Base-by-base conservation (phyloP, 495 filamentous ascomycete genomes). In the Aspergillus diversus region DNA sequence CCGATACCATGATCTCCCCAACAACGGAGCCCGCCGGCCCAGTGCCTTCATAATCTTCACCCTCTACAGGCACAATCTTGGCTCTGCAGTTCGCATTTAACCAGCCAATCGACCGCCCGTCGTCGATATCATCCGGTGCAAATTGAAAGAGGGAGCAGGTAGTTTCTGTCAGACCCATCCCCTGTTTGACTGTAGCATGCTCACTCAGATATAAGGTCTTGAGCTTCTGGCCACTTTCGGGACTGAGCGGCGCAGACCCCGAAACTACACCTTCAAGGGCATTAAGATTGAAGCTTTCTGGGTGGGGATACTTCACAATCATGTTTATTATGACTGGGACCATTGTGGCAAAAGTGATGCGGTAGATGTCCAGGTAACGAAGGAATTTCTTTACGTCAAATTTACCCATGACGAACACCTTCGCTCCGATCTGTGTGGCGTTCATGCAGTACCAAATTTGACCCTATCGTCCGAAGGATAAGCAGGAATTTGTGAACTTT, bases 391-490 rank as follows among this genome's bases (percentile, higher is more conserved):
- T 31, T 2, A 54, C 16, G 31, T 54, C 31, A n/a, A 54, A 54
- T 33, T 54, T 54, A 8, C 31, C 7, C 51, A 54, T 54, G 6
- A 54, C 31, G 5, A 54, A 54, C 5, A 54, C 51, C 27, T 54
- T 54, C 16, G 51, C 51, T 7, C 51, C 17, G n/a, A 54, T 1
- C 7, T 33, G 51, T 13, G 31, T 12, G 5, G 31, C 51, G n/a
- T 33, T 54, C 51, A 54, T 54, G n/a, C 51, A 54, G 5, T 31
- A 54, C 16, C 31, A 54, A n/a, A 33, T 54, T 54, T 54, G 51
- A 8, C 51, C n/a, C n/a, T n/a, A n/a, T n/a, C n/a, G n/a, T n/a
- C n/a, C n/a, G n/a, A n/a, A n/a, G n/a, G n/a, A n/a, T n/a, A 39
- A 39, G 6, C 31, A 27, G 31, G 16, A 13, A n/a, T n/a, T n/a